A percentile compares a stretch with the other conserved stretches of the same genome.
These are phyloP conservation scores for Metarhizium album DNA, from an alignment of 2,329 filamentous ascomycete genomes.

Conservation along the genomic window DNA sequence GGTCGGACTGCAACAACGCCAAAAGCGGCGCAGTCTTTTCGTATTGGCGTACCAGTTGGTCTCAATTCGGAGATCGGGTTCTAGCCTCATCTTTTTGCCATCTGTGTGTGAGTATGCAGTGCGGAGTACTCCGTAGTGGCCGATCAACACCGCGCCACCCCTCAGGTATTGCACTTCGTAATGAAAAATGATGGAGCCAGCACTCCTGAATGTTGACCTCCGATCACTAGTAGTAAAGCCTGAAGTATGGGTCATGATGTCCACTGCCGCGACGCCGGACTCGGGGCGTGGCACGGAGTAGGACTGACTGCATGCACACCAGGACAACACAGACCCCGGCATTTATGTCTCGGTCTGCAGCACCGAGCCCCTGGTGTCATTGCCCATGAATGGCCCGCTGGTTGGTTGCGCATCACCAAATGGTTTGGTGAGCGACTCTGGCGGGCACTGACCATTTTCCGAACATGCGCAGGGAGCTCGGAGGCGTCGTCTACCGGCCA, in stretches of 20 bases:
- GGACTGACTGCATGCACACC: neutral
- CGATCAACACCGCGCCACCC: neutral
- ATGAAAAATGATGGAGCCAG: neutral
- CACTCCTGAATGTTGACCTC: no score
- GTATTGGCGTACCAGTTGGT: neutral
- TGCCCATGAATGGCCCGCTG: neutral
- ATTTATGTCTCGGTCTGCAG: neutral
- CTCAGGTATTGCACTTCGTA: neutral
- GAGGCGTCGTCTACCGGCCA: no score
- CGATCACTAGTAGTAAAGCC: no score
- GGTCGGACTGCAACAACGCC: no score
- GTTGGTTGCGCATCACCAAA: neutral
- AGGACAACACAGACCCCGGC: neutral
- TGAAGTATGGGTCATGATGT: neutral
- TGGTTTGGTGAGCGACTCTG: neutral
- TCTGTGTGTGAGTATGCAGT: neutral
- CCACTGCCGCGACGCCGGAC: neutral
- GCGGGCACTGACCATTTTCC: neutral
- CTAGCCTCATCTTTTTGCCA: neutral
- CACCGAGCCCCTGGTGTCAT: neutral
- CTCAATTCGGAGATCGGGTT: neutral
- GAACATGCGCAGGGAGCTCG: neutral
- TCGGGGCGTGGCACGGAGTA: neutral
- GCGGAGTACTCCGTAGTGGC: neutral
- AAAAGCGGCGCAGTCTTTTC: neutral